These are phyloP conservation scores for Begonia peltatifolia DNA, from an alignment of 306 rosid genomes.

Conservation along the genomic window DNA sequence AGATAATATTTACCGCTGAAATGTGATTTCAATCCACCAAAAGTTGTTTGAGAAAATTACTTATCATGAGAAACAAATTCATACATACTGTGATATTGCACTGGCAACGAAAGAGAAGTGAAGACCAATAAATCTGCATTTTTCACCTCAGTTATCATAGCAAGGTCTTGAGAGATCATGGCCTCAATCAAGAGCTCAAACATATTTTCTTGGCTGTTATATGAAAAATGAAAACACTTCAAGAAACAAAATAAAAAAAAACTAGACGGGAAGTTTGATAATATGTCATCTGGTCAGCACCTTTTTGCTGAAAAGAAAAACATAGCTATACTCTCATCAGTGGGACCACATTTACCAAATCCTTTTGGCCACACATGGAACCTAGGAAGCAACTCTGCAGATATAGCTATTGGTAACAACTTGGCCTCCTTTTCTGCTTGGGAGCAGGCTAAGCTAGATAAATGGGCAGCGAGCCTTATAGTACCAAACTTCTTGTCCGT, in stretches of 20 bases:
- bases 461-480: constrained; percentile 37
- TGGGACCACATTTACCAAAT: constrained; percentile 35
- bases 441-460: constrained; percentile 51
- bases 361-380: constrained; percentile 54
- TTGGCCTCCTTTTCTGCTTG: constrained; percentile 32
- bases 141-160: constrained; percentile 32
- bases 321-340: constrained; percentile 45
- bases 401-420: constrained; percentile 30
- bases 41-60: background rate
- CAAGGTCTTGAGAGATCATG: constrained; percentile 32
- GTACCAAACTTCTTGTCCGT: constrained; percentile 12
- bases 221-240: background rate
- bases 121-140: constrained; percentile 57
- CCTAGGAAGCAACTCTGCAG: constrained; percentile 27
- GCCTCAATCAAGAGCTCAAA: constrained; percentile 32
- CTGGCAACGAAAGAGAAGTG: constrained; percentile 42
- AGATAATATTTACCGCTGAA: too few species aligned
- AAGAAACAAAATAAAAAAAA: constrained; percentile 4
- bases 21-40: too few species aligned
- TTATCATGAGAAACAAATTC: background rate
- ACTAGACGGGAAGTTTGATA: constrained; percentile 1
- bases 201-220: constrained; percentile 25
- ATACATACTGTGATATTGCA: constrained; percentile 37
- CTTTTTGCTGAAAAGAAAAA: constrained; percentile 49
- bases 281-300: constrained; percentile 26